Conservation (phyloP, 495 filamentous ascomycete genomes). For the Ascobolus immersus region DNA sequence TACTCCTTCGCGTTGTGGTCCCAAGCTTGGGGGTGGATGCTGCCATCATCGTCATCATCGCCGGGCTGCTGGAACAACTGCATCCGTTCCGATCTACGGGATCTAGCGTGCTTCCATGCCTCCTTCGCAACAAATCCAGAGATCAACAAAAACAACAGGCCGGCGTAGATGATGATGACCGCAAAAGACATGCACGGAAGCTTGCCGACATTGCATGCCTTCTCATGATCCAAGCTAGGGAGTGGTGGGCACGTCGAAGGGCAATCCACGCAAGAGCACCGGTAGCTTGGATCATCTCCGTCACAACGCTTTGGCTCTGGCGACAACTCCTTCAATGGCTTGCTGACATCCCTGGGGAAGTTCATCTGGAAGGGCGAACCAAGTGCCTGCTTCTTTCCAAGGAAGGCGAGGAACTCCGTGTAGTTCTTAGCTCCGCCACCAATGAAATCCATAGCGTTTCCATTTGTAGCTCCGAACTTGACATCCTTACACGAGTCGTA, state of each 20-base stretch:
- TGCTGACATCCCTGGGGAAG: conserved; percentile 35
- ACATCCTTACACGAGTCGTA: conserved; percentile 96
- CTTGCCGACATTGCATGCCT: conserved; percentile 56
- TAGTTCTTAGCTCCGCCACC: conserved; percentile 88
- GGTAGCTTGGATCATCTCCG: conserved; percentile 54
- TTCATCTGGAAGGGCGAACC: conserved; percentile 96
- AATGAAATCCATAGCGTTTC: conserved; percentile 79
- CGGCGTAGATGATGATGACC: conserved; percentile 61
- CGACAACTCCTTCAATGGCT: conserved; percentile 36
- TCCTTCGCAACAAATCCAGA: conserved; percentile 45
- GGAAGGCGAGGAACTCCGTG: conserved; percentile 54
- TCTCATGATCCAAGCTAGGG: conserved; percentile 36
- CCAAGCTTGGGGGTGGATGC: conserved; percentile 43
- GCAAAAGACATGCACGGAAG: conserved; percentile 79
- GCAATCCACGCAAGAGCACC: conserved; percentile 86
- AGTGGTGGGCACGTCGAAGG: conserved; percentile 58
- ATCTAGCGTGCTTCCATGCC: conserved; percentile 42
- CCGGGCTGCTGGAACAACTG: conserved; percentile 67
- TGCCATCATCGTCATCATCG: conserved; percentile 69
- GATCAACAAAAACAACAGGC: conserved; percentile 40
- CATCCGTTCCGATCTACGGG: conserved; percentile 51
- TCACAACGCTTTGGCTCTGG: conserved; percentile 63
- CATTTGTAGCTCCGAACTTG: conserved; percentile 82
- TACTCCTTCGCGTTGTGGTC: conserved; percentile 53
- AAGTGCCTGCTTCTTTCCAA: conserved; percentile 68